Evolutionary conservation across 345 rosid species (phyloP), one percentile per base, ranked within the genome.

Genomic region (Eucalyptus microcorys): DNA sequence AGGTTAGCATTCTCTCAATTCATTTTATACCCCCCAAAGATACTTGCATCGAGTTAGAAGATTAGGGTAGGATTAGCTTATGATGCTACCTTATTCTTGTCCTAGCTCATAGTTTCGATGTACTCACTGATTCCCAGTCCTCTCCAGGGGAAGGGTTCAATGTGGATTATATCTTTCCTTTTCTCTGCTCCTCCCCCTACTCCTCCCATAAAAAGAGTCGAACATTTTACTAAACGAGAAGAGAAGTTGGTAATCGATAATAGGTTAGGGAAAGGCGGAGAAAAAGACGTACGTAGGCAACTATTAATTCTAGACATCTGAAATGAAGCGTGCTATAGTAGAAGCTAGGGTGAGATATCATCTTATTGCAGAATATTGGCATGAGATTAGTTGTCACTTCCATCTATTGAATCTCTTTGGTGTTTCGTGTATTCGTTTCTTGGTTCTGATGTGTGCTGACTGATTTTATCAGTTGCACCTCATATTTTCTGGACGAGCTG

Each of bases 1-100:
- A 94, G 97, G 97, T 95, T 55, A 91, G 92, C 76, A 57, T 30
- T 52, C 79, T 57, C 12, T 15, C 53, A 5, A 37, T 49, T 87
- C 37, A 64, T 27, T 37, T 40, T 37, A 15, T 42, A 37, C 47
- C 84, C 47, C 47, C 40, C 3, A 0, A 37, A 22, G 7, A 40
- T 40, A 10, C 45, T 76, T 37, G 45, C 83, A 19, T 76, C 47
- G 4, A 37, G 47, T 37, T 37, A 76, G 83, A 19, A 76, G 47
- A 40, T 15, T 42, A 87, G 83, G 47, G 14, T 76, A 21, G 47
- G 83, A 76, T 76, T 71, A 71, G 45, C 81, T 17, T 19, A 37
- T 19, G 3, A 10, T 19, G 26, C 83, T 37, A 76, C 15, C 83
- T 76, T 76, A 76, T 37, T 43, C 47, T n/a, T 64, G 37, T 64